Percentiles rank a stretch among this genome's conserved stretches.
Conservation (phyloP, 225 moss, liverwort and hornwort species). For the Pleurozium schreberi region DNA sequence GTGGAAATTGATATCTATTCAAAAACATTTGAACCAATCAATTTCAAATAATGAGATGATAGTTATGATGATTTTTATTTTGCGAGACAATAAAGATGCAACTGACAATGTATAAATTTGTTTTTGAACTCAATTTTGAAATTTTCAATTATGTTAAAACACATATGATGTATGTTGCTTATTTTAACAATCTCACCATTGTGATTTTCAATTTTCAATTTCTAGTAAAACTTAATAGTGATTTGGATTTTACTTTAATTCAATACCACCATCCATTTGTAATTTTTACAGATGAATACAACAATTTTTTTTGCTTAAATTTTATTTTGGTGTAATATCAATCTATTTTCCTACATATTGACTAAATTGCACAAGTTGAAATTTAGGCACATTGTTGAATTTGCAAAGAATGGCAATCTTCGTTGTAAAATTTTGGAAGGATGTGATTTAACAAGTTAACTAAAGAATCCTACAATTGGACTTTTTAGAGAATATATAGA, state of each 20-base stretch:
- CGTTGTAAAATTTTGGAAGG: no score
- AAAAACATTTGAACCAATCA: neutral
- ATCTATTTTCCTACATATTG: neutral
- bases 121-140: neutral
- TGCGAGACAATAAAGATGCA: neutral
- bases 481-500: neutral
- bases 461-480: no score
- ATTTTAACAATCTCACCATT: neutral
- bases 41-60: neutral
- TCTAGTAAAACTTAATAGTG: neutral
- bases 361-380: neutral
- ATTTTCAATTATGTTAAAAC: neutral
- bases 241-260: neutral
- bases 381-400: no score
- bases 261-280: neutral
- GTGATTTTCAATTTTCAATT: neutral
- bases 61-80: neutral
- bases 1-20: neutral
- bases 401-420: no score
- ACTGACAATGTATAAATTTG: neutral
- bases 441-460: neutral
- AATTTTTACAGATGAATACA: neutral
- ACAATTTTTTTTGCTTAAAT: neutral
- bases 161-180: neutral
- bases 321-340: neutral